Evolutionary conservation across 495 filamentous ascomycete species (phyloP), one percentile per base, ranked within the genome.

Genomic region (Evernia prunastri): DNA sequence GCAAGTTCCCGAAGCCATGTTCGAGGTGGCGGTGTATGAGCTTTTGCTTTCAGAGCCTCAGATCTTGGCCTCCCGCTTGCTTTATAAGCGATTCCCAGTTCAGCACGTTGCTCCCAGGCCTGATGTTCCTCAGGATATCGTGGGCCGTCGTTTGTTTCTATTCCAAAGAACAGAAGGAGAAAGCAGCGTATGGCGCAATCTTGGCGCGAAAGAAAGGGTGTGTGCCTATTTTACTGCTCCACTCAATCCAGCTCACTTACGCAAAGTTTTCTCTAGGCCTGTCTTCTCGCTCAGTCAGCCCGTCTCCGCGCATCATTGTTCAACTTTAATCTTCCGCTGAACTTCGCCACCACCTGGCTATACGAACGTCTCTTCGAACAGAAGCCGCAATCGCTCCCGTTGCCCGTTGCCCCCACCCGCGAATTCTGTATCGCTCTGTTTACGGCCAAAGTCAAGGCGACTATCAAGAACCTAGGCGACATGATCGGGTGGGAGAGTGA

Each of bases 401-500:
- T 76, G 47, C 71, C 73, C 15, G 69, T 77, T 60, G 63, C 73
- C 56, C 74, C 72, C 3, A 75, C 74, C 15, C 74, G 71, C 51
- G 67, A 74, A 37, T 76, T 76, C 65, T 77, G 73, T 57, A 63
- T 71, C 62, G 58, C 69, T 53, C 67, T 76, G 31, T 68, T 76
- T 58, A 64, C 49, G 36, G 68, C 70, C 63, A 77, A 76, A 68
- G 72, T 75, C 47, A 56, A 77, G 42, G 73, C 75, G 1, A 77
- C 70, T 42, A 76, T 77, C 65, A 58, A 59, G 63, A 63, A 66
- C 25, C 60, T 71, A 56, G 74, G 73, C 49, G 71, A 75, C 39
- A 74, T 73, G 67, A 76, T 77, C 39, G 72, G 72, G 23, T 74
- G 72, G 72, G 69, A 75, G 58, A 37, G 58, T 56, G 73, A 75